Conservation (phyloP, 1,139 yeast genomes). For the Hyphopichia khmerensis region DNA sequence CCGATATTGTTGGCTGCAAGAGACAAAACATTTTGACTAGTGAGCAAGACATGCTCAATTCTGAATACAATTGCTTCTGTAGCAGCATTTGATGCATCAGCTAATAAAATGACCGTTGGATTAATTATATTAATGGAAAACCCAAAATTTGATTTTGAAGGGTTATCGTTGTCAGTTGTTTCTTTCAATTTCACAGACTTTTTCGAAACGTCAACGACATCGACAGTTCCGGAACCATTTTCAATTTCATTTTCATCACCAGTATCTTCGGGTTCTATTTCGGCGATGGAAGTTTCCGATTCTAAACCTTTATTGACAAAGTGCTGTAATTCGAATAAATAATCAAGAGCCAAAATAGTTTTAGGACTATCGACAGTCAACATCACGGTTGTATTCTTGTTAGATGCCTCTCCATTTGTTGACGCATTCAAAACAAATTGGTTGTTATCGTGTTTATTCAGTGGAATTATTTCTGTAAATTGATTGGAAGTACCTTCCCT, state of each 20-base stretch:
- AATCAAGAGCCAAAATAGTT: slow-evolving; percentile 81
- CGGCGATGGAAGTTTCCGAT: slow-evolving; percentile 16
- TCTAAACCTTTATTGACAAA: slow-evolving; percentile 52
- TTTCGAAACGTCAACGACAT: slow-evolving; percentile 2
- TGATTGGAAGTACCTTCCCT: slow-evolving; percentile 61
- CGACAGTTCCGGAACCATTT: slow-evolving; percentile 4
- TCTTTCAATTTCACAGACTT: slow-evolving; percentile 1
- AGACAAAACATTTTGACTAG: slow-evolving; percentile 66
- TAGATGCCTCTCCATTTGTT: slow-evolving; percentile 40
- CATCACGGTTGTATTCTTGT: slow-evolving; percentile 48
- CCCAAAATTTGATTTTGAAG: slow-evolving; percentile 25
- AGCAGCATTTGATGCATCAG: slow-evolving; percentile 66
- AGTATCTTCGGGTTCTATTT: slow-evolving; percentile 13
- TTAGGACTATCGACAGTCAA: slow-evolving; percentile 79
- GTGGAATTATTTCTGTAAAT: slow-evolving; percentile 81
- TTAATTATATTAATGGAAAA: slow-evolving; percentile 73
- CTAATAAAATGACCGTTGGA: slow-evolving; percentile 75
- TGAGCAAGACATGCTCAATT: slow-evolving; percentile 72
- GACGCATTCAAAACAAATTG: slow-evolving; percentile 66
- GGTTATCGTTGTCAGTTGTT: slow-evolving; percentile 1
- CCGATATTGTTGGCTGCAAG: slow-evolving; percentile 80
- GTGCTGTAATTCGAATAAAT: slow-evolving; percentile 70
- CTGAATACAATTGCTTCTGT: slow-evolving; percentile 92
- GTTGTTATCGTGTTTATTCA: slow-evolving; percentile 56
- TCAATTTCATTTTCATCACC: slow-evolving; percentile 9